Evolutionary conservation across 129 eudicot species (phyloP), one percentile per base, ranked within the genome.

Genomic region (Artemisia tridentata): DNA sequence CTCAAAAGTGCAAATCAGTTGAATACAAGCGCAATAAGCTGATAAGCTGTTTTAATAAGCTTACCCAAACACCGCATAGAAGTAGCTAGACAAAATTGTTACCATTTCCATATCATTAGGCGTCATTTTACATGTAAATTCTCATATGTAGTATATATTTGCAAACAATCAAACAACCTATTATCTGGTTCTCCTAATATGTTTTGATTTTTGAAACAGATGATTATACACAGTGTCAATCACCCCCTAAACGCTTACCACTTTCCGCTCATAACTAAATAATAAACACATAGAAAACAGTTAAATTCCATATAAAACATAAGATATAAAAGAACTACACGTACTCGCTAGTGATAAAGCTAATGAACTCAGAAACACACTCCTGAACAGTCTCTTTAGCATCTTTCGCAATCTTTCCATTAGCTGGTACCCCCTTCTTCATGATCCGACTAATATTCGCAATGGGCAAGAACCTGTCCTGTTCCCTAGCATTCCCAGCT

Each of bases 381-480:
- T 88, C 96, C 83, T 85, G 96, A 25, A 88, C 85, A 20, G 91
- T 88, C 80, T 88, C 96, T 77, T 88, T 88, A 67, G 95, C 84
- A 23, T 88, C 95, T 80, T 88, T 88, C 5, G 95, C 91, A 31
- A 85, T 85, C 55, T 88, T 88, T 1, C 91, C 95, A 45, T 88
- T 88, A 3, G 88, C 80, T 5, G 91, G 91, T 16, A 88, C 72
- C 11, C 83, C 95, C 73, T 83, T 88, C 73, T 88, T 85, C 91
- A 88, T 88, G 73, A 85, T 88, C 78, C 95, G 68, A 50, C 95
- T 83, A 20, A 88, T 88, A 65, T 88, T 85, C n/a, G 96, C 96
- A 18, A 88, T 85, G 4, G 96, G 96, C 18, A 88, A 61, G 60
- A 73, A 88, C 88, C 88, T 85, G 61, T 88, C 96, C 69, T 88